phyloP scores from a whole-genome alignment of 306 rosid species.

The Sesbania bispinosa region DNA sequence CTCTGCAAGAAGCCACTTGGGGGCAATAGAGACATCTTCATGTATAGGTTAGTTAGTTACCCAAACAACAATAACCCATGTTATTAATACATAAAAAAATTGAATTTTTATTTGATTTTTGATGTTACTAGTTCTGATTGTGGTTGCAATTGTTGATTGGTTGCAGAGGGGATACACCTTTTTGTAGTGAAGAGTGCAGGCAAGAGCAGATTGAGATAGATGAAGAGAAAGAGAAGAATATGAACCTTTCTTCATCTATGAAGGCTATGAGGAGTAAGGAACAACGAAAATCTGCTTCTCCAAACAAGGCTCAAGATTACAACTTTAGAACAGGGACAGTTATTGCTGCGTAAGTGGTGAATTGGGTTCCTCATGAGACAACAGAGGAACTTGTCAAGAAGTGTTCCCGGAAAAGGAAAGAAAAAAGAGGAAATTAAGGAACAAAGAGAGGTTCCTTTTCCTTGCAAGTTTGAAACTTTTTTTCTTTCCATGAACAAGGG shows the following conservation, averaged over 20 bases:
- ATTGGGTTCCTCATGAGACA: neutral
- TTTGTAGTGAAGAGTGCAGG: constrained; percentile 92
- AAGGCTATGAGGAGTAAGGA: constrained; percentile 67
- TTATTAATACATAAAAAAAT: neutral
- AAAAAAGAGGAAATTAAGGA: neutral
- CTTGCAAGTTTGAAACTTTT: neutral
- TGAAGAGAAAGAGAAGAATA: constrained; percentile 71
- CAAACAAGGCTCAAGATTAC: constrained; percentile 50
- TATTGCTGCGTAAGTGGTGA: constrained; percentile 53
- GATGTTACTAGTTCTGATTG: neutral
- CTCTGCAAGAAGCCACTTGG: constrained; percentile 70
- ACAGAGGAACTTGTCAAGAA: neutral
- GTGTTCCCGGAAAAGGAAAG: neutral
- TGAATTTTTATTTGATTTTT: too few species aligned
- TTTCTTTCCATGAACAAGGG: constrained; percentile 10
- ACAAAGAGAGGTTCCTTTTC: neutral
- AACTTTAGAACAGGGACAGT: constrained; percentile 58
- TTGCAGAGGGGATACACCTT: constrained; percentile 91
- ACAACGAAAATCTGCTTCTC: constrained; percentile 52
- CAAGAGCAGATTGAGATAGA: constrained; percentile 70
- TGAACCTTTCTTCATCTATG: constrained; percentile 57
- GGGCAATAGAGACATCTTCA: constrained; percentile 73
- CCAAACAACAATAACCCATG: neutral
- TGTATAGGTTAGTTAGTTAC: constrained; percentile 77
- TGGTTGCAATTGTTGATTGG: neutral